These are phyloP conservation scores for Nitzschia putrida DNA, from an alignment of 108 stramenopile species.

Conservation along the genomic window DNA sequence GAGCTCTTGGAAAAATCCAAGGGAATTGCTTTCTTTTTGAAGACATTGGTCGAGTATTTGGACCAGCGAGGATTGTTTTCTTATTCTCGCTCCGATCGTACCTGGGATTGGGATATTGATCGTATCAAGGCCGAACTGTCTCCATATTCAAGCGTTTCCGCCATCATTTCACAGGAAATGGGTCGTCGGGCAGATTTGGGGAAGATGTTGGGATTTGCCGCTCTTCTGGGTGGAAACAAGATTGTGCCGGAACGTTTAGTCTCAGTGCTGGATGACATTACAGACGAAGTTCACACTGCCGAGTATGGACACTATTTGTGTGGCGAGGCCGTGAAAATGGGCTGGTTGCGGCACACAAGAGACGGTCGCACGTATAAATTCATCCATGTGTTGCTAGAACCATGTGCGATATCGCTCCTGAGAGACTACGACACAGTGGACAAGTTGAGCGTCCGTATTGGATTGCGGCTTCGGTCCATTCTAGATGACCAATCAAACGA, in stretches of 20 bases:
- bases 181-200: background rate
- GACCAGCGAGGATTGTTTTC: background rate
- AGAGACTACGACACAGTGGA: background rate
- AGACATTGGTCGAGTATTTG: background rate
- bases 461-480: conserved; percentile 6
- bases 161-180: conserved; percentile 2
- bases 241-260: background rate
- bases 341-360: background rate
- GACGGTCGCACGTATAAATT: conserved; percentile 1
- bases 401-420: conserved; percentile 4
- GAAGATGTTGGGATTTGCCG: conserved; percentile 1
- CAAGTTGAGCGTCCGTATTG: conserved; percentile 6
- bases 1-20: background rate
- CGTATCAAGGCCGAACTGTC: background rate
- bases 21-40: conserved; percentile 11
- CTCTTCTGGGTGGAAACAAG: conserved; percentile 3
- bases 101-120: conserved; percentile 6
- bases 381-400: background rate
- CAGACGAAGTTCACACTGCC: conserved; percentile 1
- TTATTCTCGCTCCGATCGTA: background rate
- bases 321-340: conserved; percentile 3
- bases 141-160: background rate
- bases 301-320: background rate
- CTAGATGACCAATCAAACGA: conserved; percentile 1
- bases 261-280: conserved; percentile 4